Conservation (phyloP, 257 asterid genomes). For the Gentiana dahurica region DNA sequence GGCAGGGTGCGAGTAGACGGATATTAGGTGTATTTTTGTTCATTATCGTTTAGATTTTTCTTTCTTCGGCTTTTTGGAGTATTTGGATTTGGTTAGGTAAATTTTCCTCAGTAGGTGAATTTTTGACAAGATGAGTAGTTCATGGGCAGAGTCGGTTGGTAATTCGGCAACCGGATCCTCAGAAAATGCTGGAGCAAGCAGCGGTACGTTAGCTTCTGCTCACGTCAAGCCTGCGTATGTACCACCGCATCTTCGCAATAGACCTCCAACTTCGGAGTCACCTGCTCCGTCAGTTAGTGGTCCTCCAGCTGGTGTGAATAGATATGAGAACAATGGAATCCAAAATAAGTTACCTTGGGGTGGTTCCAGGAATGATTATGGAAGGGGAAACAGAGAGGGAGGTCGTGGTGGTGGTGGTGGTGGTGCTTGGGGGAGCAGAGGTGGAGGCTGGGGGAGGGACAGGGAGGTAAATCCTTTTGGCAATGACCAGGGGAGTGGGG, state of each 20-base stretch:
- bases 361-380: constrained; percentile 47
- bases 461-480: constrained; percentile 78
- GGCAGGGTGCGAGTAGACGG: background rate
- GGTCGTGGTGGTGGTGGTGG: constrained; percentile 43
- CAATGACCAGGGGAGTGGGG: constrained; percentile 39
- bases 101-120: background rate
- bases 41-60: background rate
- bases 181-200: constrained; percentile 33
- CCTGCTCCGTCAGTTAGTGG: constrained; percentile 45
- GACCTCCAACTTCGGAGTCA: constrained; percentile 35
- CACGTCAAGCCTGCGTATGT: constrained; percentile 52
- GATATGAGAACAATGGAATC: constrained; percentile 44
- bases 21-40: background rate
- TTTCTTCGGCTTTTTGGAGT: background rate
- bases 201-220: constrained; percentile 34
- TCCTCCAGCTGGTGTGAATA: constrained; percentile 42
- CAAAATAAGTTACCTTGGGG: constrained; percentile 43
- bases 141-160: constrained; percentile 87
- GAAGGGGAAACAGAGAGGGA: constrained; percentile 43
- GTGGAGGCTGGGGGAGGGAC: constrained; percentile 54
- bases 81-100: background rate
- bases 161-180: constrained; percentile 40
- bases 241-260: constrained; percentile 82
- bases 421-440: constrained; percentile 32
- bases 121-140: constrained; percentile 37